Conservation (phyloP, 2,329 filamentous ascomycete genomes). For the Tolypocladium inflatum region DNA sequence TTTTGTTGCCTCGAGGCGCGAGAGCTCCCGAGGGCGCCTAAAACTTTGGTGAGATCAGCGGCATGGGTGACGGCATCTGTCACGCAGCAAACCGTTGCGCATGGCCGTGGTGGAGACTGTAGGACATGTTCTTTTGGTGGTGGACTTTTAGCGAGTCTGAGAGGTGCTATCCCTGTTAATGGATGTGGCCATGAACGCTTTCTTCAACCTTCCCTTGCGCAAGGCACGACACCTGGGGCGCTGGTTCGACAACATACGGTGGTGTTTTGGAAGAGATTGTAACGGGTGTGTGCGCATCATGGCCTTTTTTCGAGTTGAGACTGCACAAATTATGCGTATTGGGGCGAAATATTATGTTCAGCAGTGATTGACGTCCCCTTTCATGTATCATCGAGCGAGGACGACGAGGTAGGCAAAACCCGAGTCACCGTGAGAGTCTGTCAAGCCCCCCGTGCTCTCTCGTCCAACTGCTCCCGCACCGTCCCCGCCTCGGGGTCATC, state of each 20-base stretch:
- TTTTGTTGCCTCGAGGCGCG: conserved; percentile 1
- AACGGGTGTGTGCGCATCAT: not conserved
- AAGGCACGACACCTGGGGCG: not conserved
- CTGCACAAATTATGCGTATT: not conserved
- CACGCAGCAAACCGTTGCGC: not conserved
- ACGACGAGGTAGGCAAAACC: conserved; percentile 5
- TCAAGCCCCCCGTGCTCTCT: too few species aligned
- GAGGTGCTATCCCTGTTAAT: conserved; percentile 4
- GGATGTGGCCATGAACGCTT: conserved; percentile 1
- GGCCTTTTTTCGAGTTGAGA: not conserved
- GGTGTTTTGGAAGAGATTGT: not conserved
- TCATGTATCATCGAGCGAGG: conserved; percentile 2
- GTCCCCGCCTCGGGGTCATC: not conserved
- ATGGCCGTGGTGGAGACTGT: not conserved
- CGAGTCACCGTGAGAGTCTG: not conserved
- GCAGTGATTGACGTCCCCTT: not conserved
- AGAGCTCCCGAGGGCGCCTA: not conserved
- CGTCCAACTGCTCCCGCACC: too few species aligned
- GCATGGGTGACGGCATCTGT: not conserved
- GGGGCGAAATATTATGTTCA: not conserved
- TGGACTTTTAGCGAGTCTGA: not conserved
- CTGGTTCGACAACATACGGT: not conserved
- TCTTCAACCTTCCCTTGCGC: not conserved
- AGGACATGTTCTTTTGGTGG: not conserved
- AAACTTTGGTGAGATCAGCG: not conserved